These are phyloP conservation scores for Calonectria honghensis DNA, from an alignment of 2,329 filamentous ascomycete genomes.

Conservation along the genomic window DNA sequence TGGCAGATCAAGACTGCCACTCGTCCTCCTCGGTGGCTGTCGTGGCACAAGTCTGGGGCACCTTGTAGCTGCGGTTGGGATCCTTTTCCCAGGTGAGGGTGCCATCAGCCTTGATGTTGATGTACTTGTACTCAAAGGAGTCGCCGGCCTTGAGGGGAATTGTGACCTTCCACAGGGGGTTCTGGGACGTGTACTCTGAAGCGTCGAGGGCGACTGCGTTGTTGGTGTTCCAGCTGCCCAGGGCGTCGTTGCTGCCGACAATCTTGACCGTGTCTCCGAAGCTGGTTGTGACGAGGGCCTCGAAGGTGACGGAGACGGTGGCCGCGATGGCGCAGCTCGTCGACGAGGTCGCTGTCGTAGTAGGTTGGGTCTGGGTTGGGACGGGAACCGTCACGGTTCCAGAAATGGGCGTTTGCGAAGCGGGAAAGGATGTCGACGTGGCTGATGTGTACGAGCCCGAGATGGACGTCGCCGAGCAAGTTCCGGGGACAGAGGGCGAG, in stretches of 20 bases:
- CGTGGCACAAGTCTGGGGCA: constrained; percentile 57
- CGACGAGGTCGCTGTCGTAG: constrained; percentile 55
- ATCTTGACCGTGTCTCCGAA: constrained; percentile 81
- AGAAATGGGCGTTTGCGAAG: constrained; percentile 67
- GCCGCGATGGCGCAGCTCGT: constrained; percentile 63
- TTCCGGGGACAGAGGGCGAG: constrained; percentile 68
- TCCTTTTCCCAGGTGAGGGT: constrained; percentile 79
- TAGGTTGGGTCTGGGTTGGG: constrained; percentile 51
- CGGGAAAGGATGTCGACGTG: constrained; percentile 69
- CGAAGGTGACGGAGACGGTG: constrained; percentile 77
- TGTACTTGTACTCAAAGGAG: constrained; percentile 80
- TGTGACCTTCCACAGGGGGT: constrained; percentile 77
- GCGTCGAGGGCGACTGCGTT: constrained; percentile 75
- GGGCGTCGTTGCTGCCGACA: constrained; percentile 73
- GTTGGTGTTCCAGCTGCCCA: constrained; percentile 78
- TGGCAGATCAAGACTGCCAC: constrained; percentile 53
- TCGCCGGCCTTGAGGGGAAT: constrained; percentile 74
- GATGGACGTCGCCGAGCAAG: constrained; percentile 68
- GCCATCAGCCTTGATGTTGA: constrained; percentile 74
- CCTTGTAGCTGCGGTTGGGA: constrained; percentile 65
- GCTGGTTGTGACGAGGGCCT: constrained; percentile 73
- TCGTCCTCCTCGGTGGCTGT: constrained; percentile 54
- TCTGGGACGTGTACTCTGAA: constrained; percentile 72
- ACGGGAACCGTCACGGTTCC: constrained; percentile 56
- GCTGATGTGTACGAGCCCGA: constrained; percentile 71